A percentile compares a stretch with the other conserved stretches of the same genome.
Conservation (phyloP, 1,139 yeast genomes). For the Yamadazyma atmosphaerica region DNA sequence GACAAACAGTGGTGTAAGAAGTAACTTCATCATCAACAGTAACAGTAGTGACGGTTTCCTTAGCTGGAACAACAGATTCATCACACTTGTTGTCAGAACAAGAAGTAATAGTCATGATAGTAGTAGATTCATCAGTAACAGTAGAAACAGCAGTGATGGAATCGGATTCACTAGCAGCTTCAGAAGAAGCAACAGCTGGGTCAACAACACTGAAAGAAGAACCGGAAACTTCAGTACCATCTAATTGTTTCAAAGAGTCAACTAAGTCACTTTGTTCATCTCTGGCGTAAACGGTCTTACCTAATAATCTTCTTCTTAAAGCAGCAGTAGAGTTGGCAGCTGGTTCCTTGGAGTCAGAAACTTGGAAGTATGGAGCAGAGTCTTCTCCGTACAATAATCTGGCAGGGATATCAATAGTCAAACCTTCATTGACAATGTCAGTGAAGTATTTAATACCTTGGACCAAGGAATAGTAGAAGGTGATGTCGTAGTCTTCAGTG, state of each 20-base stretch:
- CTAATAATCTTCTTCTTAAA: constrained; percentile 33
- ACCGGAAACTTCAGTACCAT: constrained; percentile 23
- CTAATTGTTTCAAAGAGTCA: constrained; percentile 25
- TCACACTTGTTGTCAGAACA: constrained; percentile 39
- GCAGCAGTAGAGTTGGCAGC: constrained; percentile 41
- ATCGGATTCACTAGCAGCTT: constrained; percentile 8
- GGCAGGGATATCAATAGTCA: constrained; percentile 36
- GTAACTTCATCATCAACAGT: constrained; percentile 25
- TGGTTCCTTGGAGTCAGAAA: constrained; percentile 26
- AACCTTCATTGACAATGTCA: constrained; percentile 38
- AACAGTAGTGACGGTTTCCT: constrained; percentile 19
- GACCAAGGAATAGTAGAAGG: constrained; percentile 36
- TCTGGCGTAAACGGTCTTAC: constrained; percentile 12
- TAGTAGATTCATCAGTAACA: constrained; percentile 19
- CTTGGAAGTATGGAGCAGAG: constrained; percentile 26
- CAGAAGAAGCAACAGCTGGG: constrained; percentile 12
- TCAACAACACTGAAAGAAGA: constrained; percentile 18
- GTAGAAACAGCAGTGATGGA: constrained; percentile 14
- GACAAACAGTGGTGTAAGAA: constrained; percentile 24
- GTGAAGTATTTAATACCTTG: constrained; percentile 27
- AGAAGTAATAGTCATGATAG: constrained; percentile 43
- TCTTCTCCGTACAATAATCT: constrained; percentile 25
- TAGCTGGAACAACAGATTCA: constrained; percentile 30
- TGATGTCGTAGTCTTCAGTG: constrained; percentile 32
- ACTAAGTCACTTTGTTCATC: constrained; percentile 19